These are phyloP conservation scores for Phaeosphaeriaceae sp. DNA, from an alignment of 2,329 filamentous ascomycete genomes.

Conservation along the genomic window DNA sequence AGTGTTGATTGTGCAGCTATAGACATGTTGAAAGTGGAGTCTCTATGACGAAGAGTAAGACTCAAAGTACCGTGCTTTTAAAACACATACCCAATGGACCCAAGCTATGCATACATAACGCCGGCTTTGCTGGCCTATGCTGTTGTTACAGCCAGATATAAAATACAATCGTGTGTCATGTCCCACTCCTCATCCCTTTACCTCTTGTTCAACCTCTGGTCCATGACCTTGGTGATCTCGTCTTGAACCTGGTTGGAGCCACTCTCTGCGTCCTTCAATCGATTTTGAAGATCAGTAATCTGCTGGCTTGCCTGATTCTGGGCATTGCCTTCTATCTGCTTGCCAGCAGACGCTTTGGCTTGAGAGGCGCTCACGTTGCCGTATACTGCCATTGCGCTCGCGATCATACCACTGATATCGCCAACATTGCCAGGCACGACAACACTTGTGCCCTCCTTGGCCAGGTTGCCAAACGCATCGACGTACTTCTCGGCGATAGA, in stretches of 20 bases:
- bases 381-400: slow-evolving; percentile 92
- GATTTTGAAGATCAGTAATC: slow-evolving; percentile 41
- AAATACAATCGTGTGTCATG: slow-evolving; percentile 33
- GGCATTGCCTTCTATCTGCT: slow-evolving; percentile 34
- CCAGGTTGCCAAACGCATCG: slow-evolving; percentile 88
- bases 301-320: slow-evolving; percentile 33
- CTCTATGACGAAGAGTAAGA: slow-evolving; percentile 1
- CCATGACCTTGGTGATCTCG: slow-evolving; percentile 46
- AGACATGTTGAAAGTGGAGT: slow-evolving; percentile 21
- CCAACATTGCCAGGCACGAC: slow-evolving; percentile 97
- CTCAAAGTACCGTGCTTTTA: slow-evolving; percentile 25
- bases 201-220: slow-evolving; percentile 41
- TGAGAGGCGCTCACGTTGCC: slow-evolving; percentile 89
- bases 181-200: slow-evolving; percentile 15
- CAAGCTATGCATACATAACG: slow-evolving; percentile 17
- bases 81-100: slow-evolving; percentile 20
- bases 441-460: slow-evolving; percentile 93
- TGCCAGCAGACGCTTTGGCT: slow-evolving; percentile 69
- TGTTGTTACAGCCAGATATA: slow-evolving; percentile 43
- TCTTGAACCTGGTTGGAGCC: slow-evolving; percentile 32
- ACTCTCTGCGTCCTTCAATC: slow-evolving; percentile 31
- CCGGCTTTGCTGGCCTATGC: slow-evolving; percentile 23
- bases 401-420: slow-evolving; percentile 96
- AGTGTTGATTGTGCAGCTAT: slow-evolving; percentile 10
- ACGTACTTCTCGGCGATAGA: slow-evolving; percentile 98